Evolutionary conservation across 75 land plant species (phyloP).

Genomic region (Pinus taeda): DNA sequence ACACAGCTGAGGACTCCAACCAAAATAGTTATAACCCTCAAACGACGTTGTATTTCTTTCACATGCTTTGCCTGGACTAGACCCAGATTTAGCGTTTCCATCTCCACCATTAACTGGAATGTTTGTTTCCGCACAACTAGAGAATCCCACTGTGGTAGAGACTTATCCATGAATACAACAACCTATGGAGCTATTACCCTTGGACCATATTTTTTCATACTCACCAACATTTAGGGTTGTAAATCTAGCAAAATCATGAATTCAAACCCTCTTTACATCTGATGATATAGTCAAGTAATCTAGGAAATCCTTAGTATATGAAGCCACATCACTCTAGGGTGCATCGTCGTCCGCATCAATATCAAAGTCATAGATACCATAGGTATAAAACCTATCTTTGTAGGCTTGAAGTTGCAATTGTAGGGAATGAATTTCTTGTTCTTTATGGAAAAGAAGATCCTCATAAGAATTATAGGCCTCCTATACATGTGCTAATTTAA

Average conservation of each 20-base stretch:
- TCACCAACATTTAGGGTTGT: too few species aligned
- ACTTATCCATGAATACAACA: neutral
- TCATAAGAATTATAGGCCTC: neutral
- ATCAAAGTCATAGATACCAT: neutral
- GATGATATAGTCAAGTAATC: too few species aligned
- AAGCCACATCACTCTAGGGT: neutral
- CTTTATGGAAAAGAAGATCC: neutral
- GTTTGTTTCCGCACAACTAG: too few species aligned
- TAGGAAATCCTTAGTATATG: neutral
- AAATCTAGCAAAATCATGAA: neutral
- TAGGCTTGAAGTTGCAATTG: neutral
- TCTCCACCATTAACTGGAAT: neutral
- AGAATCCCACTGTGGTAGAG: neutral
- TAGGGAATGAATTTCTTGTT: neutral
- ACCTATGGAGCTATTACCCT: too few species aligned
- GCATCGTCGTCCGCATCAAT: neutral
- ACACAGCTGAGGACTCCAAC: neutral
- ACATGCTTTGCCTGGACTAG: neutral
- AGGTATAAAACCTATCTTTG: neutral
- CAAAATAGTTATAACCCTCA: neutral
- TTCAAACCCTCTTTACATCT: neutral
- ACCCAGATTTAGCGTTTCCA: neutral
- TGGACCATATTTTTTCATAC: too few species aligned
- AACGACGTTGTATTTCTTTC: neutral
- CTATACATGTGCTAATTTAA: conserved; percentile 6